Evolutionary conservation across 257 asterid species (phyloP), one percentile per base, ranked within the genome.

Genomic region (Pogostemon cablin): DNA sequence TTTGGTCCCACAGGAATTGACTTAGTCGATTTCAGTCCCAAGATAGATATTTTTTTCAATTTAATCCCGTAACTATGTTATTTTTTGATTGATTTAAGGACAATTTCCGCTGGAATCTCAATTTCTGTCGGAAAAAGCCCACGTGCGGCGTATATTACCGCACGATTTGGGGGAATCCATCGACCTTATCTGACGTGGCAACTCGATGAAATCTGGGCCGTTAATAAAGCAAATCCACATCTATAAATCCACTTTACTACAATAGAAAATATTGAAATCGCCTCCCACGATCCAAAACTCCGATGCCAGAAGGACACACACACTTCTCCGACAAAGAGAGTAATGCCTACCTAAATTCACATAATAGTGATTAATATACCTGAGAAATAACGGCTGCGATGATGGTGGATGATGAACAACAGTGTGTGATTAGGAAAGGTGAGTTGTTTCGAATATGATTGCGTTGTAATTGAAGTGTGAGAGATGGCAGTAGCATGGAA

Each of bases 341-440:
- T n/a, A 69, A 47, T 4, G 58, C 4, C 3, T 4, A 40, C 9
- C 12, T 11, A 65, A 17, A 48, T 3, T 43, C n/a, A 64, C 11
- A 57, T 35, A 54, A 42, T 46, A 17, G 7, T 46, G 15, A 35
- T 48, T 61, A 25, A 5, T 9, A 48, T 68, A 65, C 78, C 77
- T 65, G 81, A 69, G 47, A 38, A 63, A 12, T 53, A 34, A 75
- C 68, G 39, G 68, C 25, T 65, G 71, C 17, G 57, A 25, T 57
- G 71, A 44, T 6, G 66, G 68, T 38, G 49, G 66, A 7, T 9
- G 71, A 68, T 15, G 79, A 17, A 58, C 72, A 60, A 44, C 69
- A 60, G 42, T 69, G 74, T 52, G 78, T 40, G 62, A 67, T 75
- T 48, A 8, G 56, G 58, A 57, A 67, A 62, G 75, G 75, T 71